Evolutionary conservation across 2,329 filamentous ascomycete genomes (phyloP).

Genomic region (Clarireedia homoeocarpa): DNA sequence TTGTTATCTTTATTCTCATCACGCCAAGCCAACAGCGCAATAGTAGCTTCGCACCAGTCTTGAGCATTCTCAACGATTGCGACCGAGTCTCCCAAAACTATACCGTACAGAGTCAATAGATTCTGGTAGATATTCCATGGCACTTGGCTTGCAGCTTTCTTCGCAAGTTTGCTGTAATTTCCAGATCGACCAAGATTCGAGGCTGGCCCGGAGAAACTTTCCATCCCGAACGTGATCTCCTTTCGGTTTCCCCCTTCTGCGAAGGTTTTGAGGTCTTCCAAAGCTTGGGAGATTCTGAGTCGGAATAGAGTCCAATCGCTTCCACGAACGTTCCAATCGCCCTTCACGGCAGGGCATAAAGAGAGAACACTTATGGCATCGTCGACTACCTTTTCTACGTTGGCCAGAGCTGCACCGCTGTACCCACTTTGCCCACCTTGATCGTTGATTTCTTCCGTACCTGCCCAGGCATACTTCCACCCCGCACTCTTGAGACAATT

Average conservation of each 20-base stretch:
- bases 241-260: slow-evolving; percentile 53
- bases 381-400: slow-evolving; percentile 64
- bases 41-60: slow-evolving; percentile 86
- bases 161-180: slow-evolving; percentile 58
- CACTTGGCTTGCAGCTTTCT: slow-evolving; percentile 74
- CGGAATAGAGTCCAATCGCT: slow-evolving; percentile 81
- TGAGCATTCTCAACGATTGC: slow-evolving; percentile 71
- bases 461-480: slow-evolving; percentile 66
- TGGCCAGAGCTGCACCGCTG: slow-evolving; percentile 65
- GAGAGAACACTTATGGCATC: slow-evolving; percentile 63
- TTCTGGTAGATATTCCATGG: slow-evolving; percentile 89
- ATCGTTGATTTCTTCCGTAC: slow-evolving; percentile 52
- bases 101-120: slow-evolving; percentile 70
- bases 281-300: slow-evolving; percentile 59
- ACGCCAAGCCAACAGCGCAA: slow-evolving; percentile 87
- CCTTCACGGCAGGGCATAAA: slow-evolving; percentile 59
- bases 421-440: slow-evolving; percentile 51
- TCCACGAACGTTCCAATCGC: slow-evolving; percentile 76
- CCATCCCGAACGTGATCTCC: slow-evolving; percentile 32
- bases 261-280: slow-evolving; percentile 66
- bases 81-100: slow-evolving; percentile 67
- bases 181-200: slow-evolving; percentile 42
- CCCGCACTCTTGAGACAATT: slow-evolving; percentile 64
- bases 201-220: slow-evolving; percentile 34
- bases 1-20: slow-evolving; percentile 61